Evolutionary conservation across 2,329 filamentous ascomycete species (phyloP), one percentile per base, ranked within the genome.

Genomic region (Sordariomycetes sp.): DNA sequence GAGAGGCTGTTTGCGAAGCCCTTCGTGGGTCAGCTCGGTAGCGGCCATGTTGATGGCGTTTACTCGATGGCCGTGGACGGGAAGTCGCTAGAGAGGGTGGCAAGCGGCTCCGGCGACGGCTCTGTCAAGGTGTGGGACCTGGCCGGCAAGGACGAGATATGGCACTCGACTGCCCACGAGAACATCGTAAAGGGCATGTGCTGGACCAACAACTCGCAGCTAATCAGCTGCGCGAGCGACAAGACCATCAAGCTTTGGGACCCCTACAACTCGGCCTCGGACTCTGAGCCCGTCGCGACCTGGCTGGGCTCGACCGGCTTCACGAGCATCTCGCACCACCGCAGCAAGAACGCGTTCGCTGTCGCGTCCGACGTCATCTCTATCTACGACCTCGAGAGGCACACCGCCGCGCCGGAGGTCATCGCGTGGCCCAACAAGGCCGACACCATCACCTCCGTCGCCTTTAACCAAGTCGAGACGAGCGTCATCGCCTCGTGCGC

Each of bases 111-210:
- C 63, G 91, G 91, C 61, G 94, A 99, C 70, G 92, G 94, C 62
- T 84, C 96, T 10, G 82, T 99, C 59, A 99, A 99, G 72, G 87
- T 94, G 36, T 95, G 90, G 90, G 86, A 95, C 15, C n/a, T 94
- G 64, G 79, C 84, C 10, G 85, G 77, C 60, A 76, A 82, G 58
- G 83, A 87, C 32, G 86, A 94, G 67, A 78, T 86, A 53, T 92
- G 88, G 85, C 79, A 88, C 64, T 80, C 81, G 2, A 83, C 87
- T 61, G 92, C 90, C 25, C 95, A 99, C 68, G 89, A 96, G 64
- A 95, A 95, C 64, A 86, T 96, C 52, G 89, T 97, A 63, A 96
- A 95, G 75, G 88, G 87, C 15, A 78, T 96, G 67, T 87, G 85
- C 64, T 99, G 92, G 87, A 96, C 90, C 2, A 80, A 82, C 52